Conservation (phyloP, 495 filamentous ascomycete genomes). For the Choiromyces venosus region DNA sequence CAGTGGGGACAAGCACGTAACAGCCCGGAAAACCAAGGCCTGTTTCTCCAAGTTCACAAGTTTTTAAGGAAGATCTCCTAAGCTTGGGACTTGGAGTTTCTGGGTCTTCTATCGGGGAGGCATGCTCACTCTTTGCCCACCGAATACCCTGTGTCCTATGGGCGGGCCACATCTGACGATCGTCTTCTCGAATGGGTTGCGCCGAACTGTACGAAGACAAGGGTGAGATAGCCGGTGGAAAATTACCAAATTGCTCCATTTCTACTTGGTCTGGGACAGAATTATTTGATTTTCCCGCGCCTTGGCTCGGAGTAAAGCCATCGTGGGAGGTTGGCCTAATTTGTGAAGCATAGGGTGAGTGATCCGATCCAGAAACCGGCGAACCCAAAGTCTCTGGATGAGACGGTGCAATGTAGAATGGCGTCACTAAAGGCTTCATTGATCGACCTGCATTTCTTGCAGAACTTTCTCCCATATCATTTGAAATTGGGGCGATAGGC, state of each 20-base stretch:
- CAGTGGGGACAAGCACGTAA: constrained; percentile 36
- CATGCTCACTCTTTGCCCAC: constrained; percentile 25
- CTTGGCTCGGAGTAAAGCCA: not conserved
- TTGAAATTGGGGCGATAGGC: constrained; percentile 14
- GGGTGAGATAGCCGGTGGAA: constrained; percentile 3
- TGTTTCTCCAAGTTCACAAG: constrained; percentile 31
- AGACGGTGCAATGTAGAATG: constrained; percentile 24
- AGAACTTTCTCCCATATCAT: constrained; percentile 8
- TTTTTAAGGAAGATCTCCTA: constrained; percentile 33
- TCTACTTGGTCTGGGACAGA: constrained; percentile 19
- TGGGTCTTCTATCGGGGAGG: constrained; percentile 28
- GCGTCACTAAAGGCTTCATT: constrained; percentile 19
- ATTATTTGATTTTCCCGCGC: constrained; percentile 8
- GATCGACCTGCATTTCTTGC: constrained; percentile 12
- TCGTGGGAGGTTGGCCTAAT: constrained; percentile 5
- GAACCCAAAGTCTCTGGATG: constrained; percentile 18
- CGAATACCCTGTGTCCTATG: constrained; percentile 10
- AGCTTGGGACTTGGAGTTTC: constrained; percentile 3
- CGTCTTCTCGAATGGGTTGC: constrained; percentile 17
- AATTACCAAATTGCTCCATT: constrained; percentile 16
- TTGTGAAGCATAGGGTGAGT: constrained; percentile 20
- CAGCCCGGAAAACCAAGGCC: constrained; percentile 37
- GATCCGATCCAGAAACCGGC: constrained; percentile 11
- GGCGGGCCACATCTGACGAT: constrained; percentile 20
- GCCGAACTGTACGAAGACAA: constrained; percentile 4